These are phyloP conservation scores for Rhodotorula sp. DNA, from an alignment of 1,284 basidiomycete species.

Conservation along the genomic window DNA sequence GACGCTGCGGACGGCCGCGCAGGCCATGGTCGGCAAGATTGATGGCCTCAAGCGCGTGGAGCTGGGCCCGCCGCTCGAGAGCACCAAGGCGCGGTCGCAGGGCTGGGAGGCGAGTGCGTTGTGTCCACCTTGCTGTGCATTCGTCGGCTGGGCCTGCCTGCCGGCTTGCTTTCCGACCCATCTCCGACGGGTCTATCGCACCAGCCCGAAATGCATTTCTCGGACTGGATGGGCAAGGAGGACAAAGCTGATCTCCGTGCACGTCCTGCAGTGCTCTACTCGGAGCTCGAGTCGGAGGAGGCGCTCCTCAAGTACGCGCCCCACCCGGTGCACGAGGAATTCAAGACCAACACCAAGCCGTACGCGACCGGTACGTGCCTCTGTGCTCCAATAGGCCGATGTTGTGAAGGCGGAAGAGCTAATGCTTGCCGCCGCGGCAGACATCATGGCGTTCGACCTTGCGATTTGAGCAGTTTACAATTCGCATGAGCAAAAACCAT, in stretches of 20 bases:
- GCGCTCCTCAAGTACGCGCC: slow-evolving; percentile 18
- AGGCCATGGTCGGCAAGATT: slow-evolving; percentile 24
- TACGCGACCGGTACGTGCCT: slow-evolving; percentile 6
- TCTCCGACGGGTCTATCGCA: background rate
- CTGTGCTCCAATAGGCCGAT: background rate
- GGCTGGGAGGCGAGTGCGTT: slow-evolving; percentile 31
- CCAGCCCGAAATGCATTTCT: background rate
- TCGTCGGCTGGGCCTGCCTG: no score
- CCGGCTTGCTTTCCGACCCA: no score
- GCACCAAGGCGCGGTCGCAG: slow-evolving; percentile 18
- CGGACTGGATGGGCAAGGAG: background rate
- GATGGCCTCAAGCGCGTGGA: slow-evolving; percentile 12
- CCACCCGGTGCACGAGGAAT: slow-evolving; percentile 18
- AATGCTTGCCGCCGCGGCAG: background rate
- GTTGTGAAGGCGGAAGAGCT: background rate
- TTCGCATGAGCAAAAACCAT: no score
- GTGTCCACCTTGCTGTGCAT: background rate
- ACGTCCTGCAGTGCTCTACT: slow-evolving; percentile 23
- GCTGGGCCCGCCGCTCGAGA: slow-evolving; percentile 15
- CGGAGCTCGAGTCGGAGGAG: slow-evolving; percentile 26
- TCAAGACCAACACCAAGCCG: background rate
- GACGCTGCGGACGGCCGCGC: slow-evolving; percentile 3
- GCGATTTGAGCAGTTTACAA: background rate
- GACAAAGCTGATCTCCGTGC: background rate
- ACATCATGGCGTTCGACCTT: slow-evolving; percentile 14